phyloP scores from a whole-genome alignment of 345 rosid species.

The Camelina hispida region DNA sequence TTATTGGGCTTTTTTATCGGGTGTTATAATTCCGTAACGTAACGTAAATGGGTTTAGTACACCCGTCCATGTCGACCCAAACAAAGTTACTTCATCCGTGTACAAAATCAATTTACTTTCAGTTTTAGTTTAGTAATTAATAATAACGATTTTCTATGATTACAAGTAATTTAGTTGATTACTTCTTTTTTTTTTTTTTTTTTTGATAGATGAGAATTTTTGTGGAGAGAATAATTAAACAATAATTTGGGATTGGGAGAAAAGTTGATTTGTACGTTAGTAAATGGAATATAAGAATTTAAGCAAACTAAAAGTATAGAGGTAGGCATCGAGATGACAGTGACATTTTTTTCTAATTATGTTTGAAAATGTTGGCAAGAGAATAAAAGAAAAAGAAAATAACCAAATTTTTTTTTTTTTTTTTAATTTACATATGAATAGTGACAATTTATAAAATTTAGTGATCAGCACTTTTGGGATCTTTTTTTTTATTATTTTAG shows the following conservation, averaged over 20 bases:
- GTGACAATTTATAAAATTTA: constrained; percentile 6
- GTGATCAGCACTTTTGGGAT: constrained; percentile 32
- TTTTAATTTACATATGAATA: constrained; percentile 32
- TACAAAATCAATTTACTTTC: background rate
- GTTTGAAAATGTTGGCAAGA: constrained; percentile 39
- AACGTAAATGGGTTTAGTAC: background rate
- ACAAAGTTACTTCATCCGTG: background rate
- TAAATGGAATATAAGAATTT: constrained; percentile 39
- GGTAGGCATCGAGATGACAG: constrained; percentile 42
- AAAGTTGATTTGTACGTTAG: constrained; percentile 37
- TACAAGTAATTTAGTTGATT: background rate
- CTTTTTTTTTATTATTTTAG: constrained; percentile 30
- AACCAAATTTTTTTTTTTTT: background rate
- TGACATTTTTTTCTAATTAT: constrained; percentile 36
- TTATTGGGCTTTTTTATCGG: background rate
- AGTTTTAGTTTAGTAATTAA: background rate
- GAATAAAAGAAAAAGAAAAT: background rate
- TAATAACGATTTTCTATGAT: background rate
- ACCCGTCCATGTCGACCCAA: background rate
- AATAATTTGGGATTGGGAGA: constrained; percentile 38
- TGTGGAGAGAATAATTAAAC: constrained; percentile 36
- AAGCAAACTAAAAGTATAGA: constrained; percentile 38
- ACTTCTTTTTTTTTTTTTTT: too few relatives aligned
- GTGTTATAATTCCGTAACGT: background rate
- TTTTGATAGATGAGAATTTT: background rate